These are phyloP conservation scores for Thalassia testudinum DNA, from an alignment of 116 monocot species.

Conservation along the genomic window DNA sequence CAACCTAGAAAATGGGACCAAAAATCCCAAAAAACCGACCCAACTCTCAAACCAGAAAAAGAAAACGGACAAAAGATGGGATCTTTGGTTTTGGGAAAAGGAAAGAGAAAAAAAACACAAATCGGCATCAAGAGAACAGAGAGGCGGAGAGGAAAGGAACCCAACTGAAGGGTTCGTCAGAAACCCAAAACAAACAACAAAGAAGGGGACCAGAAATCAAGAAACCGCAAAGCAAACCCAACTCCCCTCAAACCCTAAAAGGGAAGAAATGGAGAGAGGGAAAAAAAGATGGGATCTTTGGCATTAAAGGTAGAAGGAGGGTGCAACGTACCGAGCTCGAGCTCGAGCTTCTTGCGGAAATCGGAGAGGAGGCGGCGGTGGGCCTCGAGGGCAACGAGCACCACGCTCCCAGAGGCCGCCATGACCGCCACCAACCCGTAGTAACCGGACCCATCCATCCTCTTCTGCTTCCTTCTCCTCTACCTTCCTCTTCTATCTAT, in stretches of 20 bases:
- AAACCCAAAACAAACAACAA: too few species aligned
- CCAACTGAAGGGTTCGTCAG: too few species aligned
- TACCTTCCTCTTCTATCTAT: too few species aligned
- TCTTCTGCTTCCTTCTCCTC: not conserved
- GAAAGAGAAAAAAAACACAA: not conserved
- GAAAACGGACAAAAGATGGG: too few species aligned
- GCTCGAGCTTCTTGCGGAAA: conserved; percentile 31
- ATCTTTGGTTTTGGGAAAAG: too few species aligned
- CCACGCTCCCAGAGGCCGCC: conserved; percentile 44
- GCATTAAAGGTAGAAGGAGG: too few species aligned
- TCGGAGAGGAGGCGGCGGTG: conserved; percentile 38
- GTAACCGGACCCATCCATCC: conserved; percentile 20
- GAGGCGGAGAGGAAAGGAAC: not conserved
- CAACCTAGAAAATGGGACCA: too few species aligned
- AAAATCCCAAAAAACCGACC: too few species aligned
- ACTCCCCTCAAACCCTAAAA: too few species aligned
- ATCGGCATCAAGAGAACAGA: not conserved
- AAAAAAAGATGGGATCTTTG: not conserved
- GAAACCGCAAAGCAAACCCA: too few species aligned
- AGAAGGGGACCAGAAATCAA: too few species aligned
- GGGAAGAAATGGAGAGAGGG: not conserved
- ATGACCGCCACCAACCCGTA: conserved; percentile 44
- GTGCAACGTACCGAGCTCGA: conserved; percentile 7
- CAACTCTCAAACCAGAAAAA: too few species aligned
- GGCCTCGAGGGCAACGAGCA: conserved; percentile 26